These are phyloP conservation scores for Ilex aquifolium DNA, from an alignment of 257 asterid species.

Conservation along the genomic window DNA sequence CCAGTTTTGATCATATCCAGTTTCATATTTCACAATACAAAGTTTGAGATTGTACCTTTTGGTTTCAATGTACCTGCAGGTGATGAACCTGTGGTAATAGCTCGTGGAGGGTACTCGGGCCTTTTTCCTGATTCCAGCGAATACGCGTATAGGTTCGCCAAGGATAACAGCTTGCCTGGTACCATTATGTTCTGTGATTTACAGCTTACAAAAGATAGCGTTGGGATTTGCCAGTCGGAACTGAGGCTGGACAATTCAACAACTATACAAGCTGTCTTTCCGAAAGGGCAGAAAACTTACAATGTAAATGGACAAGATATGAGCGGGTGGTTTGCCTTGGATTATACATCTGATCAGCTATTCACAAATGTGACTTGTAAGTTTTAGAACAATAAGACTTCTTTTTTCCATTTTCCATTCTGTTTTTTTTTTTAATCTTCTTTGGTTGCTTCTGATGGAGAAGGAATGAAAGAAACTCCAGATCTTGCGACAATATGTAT, in stretches of 20 bases:
- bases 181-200: not conserved
- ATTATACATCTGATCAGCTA: not conserved
- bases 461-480: too few species aligned
- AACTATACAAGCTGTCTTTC: not conserved
- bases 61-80: not conserved
- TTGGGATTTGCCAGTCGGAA: not conserved
- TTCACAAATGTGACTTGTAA: not conserved
- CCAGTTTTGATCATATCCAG: too few species aligned
- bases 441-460: not conserved
- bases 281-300: not conserved
- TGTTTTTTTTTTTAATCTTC: not conserved
- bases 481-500: too few species aligned
- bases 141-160: not conserved
- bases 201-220: not conserved
- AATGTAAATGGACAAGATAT: not conserved
- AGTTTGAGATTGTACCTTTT: too few species aligned
- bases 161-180: not conserved
- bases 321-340: not conserved
- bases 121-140: not conserved
- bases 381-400: not conserved
- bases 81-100: not conserved
- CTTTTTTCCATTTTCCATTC: not conserved
- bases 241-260: not conserved
- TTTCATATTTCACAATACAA: too few species aligned
- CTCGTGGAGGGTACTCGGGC: not conserved